Conservation (phyloP, 192 early-diverging fungal genomes). For the Glomus cerebriforme region DNA sequence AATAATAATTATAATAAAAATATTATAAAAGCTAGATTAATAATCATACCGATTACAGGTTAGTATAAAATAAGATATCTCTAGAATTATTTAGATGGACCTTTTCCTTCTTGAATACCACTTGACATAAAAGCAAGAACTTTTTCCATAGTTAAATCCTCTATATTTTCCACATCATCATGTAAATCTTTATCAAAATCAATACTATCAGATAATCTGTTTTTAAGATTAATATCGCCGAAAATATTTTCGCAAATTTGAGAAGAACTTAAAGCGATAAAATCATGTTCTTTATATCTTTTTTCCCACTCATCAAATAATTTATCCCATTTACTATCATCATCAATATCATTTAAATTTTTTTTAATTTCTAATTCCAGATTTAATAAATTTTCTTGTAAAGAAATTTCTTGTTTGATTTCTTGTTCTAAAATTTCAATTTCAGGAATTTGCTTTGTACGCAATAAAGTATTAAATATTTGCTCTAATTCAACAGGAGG, state of each 20-base stretch:
- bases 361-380: conserved; percentile 4
- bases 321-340: conserved; percentile 21
- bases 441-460: conserved; percentile 29
- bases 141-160: conserved; percentile 8
- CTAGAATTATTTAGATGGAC: not conserved
- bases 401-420: not conserved
- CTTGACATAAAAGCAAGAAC: conserved; percentile 25
- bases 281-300: conserved; percentile 24
- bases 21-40: not conserved
- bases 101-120: conserved; percentile 15
- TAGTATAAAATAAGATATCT: not conserved
- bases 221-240: not conserved
- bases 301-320: conserved; percentile 24
- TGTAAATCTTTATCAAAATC: not conserved
- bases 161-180: not conserved
- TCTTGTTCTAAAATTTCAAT: conserved; percentile 10
- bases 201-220: conserved; percentile 1
- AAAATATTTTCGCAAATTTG: not conserved
- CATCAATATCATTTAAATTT: conserved; percentile 3
- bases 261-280: not conserved
- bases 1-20: not conserved
- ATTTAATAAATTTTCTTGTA: conserved; percentile 13
- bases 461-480: conserved; percentile 7
- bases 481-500: conserved; percentile 11
- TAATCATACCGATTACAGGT: too few species aligned